Base-by-base conservation (phyloP, 352 stramenopile genomes). In the Pythium dissimile region DNA sequence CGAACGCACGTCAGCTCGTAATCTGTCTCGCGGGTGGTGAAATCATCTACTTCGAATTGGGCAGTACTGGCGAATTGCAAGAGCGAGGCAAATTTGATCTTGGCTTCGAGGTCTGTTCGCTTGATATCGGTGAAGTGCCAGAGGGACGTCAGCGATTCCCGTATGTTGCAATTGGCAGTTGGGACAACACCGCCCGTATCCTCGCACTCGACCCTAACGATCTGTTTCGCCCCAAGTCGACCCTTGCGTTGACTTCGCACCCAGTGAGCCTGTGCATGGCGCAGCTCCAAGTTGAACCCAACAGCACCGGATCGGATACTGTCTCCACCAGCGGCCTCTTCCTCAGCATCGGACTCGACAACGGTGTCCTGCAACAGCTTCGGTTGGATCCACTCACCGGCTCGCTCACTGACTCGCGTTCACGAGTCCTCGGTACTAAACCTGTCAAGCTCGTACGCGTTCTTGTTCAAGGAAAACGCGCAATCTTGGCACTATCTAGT, bases 31-130 rank as follows among this genome's bases (percentile, higher is more conserved):
- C 92, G 32, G 96, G 96, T 50, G 96, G 97, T 18, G 75, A 98
- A 53, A 86, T 97, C 58, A 97, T 98, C 62, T 99, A 99, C 80
- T 99, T 99, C 73, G 96, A 99, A 67, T 75, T 99, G 53, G 92
- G 98, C 52, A 69, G 83, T 21, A 79, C 80, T 1, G 92, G 94
- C n/a, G 92, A 97, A 48, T 71, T 99, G 15, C 86, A 76, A n/a
- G 96, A 99, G 60, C 86, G 89, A 20, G 89, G 88, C 2, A 98
- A 94, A 37, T 83, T 94, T 26, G 95, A 99, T 61, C 77, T 99
- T 16, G 94, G 95, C 28, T 96, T 97, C 41, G 97, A 99, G 77
- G 95, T 99, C 5, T 97, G 84, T 53, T 99, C 94, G 44, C 71
- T 99, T n/a, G 96, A 99, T 59, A 84, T 99, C 23, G 96, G 95